Base-by-base conservation (phyloP, 805 yeast species). In the Wickerhamiella kurtzmanii region DNA sequence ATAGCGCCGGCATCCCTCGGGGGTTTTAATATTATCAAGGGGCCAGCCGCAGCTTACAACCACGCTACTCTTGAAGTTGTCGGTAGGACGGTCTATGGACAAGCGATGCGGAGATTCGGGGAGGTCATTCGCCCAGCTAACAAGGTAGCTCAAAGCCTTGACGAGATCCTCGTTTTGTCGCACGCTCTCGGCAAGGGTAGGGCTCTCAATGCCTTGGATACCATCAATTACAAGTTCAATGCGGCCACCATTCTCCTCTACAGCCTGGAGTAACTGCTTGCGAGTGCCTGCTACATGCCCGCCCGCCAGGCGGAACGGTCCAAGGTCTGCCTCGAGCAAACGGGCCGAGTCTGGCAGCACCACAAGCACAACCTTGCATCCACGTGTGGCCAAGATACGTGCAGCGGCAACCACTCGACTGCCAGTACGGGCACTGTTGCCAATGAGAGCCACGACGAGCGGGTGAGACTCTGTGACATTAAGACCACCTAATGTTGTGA, bases 71-170 rank as follows among this genome's bases (percentile, higher is more conserved):
- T 15, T 17, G 9, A 38, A 15, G 19, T 15, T 38, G 18, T 95
- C 95, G 1, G 87, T 74, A 3, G 95, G 88, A 22, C 83, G 74
- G 58, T 86, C 95, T 22, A 87, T 59, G 0, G 95, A 82, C 65
- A 83, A 56, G 8, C 73, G 65, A 36, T 73, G 70, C 4, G 71
- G 62, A 13, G 60, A 59, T 5, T 69, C 66, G 28, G 60, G 61
- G 8, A 20, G 22, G 8, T 21, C 22, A 54, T 83, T 82, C 48
- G 80, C 74, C 94, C 95, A 87, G 3, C 64, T 61, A 21, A 84
- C 73, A 17, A 84, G 61, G 32, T 67, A 64, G 22, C 60, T 58
- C 16, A 20, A n/a, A 8, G 56, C 46, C 3, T 59, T 53, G 11
- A 52, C 48, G 18, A 50, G 52, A 19, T 51, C 53, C 39, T 57